A percentile compares a stretch with the other conserved stretches of the same genome.
Evolutionary conservation across 192 early-diverging fungal species (phyloP).

Genomic region (Pecoramyces ruminantium): DNA sequence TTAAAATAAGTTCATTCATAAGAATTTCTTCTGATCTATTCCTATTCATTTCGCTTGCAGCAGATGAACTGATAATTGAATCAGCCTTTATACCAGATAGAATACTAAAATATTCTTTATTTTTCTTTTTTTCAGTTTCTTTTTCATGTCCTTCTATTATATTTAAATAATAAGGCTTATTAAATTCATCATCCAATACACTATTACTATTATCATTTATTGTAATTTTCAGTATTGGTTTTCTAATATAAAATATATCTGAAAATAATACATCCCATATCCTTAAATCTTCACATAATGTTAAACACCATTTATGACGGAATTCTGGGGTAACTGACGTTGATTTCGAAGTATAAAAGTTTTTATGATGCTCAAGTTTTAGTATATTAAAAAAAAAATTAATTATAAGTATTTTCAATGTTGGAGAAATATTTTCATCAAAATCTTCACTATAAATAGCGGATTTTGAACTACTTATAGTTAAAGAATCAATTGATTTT

Average conservation of each 20-base stretch:
- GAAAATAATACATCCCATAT: background rate
- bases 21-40: background rate
- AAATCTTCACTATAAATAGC: background rate
- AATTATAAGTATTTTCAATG: background rate
- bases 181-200: background rate
- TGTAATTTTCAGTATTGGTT: background rate
- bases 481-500: background rate
- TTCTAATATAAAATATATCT: background rate
- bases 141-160: background rate
- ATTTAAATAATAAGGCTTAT: background rate
- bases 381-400: background rate
- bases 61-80: background rate
- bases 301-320: background rate
- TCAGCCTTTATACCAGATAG: background rate
- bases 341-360: background rate
- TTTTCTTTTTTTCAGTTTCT: background rate
- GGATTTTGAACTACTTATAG: background rate
- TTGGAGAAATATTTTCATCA: background rate
- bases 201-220: background rate
- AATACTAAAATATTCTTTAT: background rate
- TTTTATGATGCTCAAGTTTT: background rate
- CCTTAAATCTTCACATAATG: background rate
- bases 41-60: background rate
- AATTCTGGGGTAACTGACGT: background rate
- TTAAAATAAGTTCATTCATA: background rate